Evolutionary conservation across 2,329 filamentous ascomycete species (phyloP).

Genomic region (Fusarium denticulatum): DNA sequence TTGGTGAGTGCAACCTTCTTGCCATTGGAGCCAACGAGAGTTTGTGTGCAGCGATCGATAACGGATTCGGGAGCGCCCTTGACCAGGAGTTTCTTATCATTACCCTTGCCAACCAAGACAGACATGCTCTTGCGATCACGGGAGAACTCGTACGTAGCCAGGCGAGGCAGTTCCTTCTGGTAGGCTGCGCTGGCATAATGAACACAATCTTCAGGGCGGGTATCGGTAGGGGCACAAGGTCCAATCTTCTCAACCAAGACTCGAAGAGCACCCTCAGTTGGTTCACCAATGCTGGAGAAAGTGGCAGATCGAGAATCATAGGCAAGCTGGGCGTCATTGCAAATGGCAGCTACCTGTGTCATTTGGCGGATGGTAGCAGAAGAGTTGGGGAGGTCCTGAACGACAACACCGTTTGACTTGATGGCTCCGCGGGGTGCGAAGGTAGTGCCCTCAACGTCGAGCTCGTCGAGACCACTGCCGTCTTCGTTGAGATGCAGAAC

Average conservation of each 20-base stretch:
- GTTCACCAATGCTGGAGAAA: constrained; percentile 89
- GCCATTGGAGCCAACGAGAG: constrained; percentile 80
- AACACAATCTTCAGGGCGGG: constrained; percentile 69
- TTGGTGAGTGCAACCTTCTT: constrained; percentile 78
- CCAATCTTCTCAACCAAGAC: constrained; percentile 95
- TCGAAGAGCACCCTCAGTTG: constrained; percentile 92
- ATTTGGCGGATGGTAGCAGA: constrained; percentile 86
- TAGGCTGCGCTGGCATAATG: constrained; percentile 88
- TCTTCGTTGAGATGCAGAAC: constrained; percentile 82
- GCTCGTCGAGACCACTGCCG: constrained; percentile 80
- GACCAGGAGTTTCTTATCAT: constrained; percentile 83
- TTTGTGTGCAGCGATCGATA: constrained; percentile 88
- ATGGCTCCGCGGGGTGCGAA: constrained; percentile 86
- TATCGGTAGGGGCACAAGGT: constrained; percentile 71
- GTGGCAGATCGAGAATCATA: constrained; percentile 80
- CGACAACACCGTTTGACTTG: constrained; percentile 71
- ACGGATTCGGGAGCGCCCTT: constrained; percentile 97
- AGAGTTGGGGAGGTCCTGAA: constrained; percentile 73
- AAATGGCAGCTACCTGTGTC: constrained; percentile 76
- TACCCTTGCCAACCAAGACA: constrained; percentile 79
- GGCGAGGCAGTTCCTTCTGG: constrained; percentile 76
- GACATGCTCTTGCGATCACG: constrained; percentile 99
- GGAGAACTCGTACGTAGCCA: constrained; percentile 96
- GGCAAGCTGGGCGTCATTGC: constrained; percentile 87
- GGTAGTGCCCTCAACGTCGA: constrained; percentile 91